Base-by-base conservation (phyloP, 1,139 yeast species). In the Yamadazyma atlantica region DNA sequence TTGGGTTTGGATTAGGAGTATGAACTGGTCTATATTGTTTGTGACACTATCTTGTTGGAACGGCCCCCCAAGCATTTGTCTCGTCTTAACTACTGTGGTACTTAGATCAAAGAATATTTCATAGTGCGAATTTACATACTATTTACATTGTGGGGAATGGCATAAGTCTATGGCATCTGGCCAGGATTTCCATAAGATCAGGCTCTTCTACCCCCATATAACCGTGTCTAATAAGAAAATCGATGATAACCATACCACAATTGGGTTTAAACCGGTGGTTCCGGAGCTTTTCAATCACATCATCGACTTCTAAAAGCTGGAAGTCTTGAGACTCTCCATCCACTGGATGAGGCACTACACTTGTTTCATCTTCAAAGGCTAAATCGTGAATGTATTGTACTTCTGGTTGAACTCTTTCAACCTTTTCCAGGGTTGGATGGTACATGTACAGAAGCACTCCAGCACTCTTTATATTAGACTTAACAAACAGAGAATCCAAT, bases 251-350 rank as follows among this genome's bases (percentile, higher is more conserved):
- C 35, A 85, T 60, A 0, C 84, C 95, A 61, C 96, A 85, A 51
- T 92, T 92, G 30, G 96, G 96, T 59, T 92, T 92, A 66, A 92
- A 92, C 47, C 81, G 77, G 1, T 78, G 80, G 0, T 58, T 55
- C 7, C 55, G 52, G 19, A 90, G 52, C 16, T 75, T 69, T 18
- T 54, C 45, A 25, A 73, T 45, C 0, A 87, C 76, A 45, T 85
- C 82, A 8, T 73, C 78, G 1, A 85, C 58, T 4, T 69, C 60
- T 80, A 86, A 67, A 33, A 90, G 64, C 41, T 62, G 55, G 57
- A 90, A 92, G 42, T 78, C 79, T 42, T 82, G 84, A 0, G 89
- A 94, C 58, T 92, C 97, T 19, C 90, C 87, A 52, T 92, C 97
- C 28, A 77, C 80, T 0, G 96, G 96, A 7, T 53, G 58, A 0